Conservation (phyloP, 495 filamentous ascomycete genomes). For the Letharia lupina region DNA sequence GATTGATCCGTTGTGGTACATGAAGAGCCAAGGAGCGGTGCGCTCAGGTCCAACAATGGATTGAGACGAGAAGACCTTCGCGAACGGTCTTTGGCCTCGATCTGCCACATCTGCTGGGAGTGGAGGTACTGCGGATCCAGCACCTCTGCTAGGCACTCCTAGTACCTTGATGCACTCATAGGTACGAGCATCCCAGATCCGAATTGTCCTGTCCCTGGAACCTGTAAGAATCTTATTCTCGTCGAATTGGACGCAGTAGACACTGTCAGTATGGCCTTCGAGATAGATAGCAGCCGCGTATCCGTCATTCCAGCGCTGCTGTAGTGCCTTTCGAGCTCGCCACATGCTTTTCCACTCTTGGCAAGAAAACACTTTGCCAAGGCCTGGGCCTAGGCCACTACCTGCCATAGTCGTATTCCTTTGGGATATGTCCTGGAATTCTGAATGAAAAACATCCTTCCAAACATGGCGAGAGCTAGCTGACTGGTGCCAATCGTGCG, state of each 20-base stretch:
- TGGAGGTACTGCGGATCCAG: conserved; percentile 7
- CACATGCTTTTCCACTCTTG: conserved; percentile 86
- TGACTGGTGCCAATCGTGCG: conserved; percentile 51
- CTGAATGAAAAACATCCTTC: conserved; percentile 64
- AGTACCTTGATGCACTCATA: conserved; percentile 67
- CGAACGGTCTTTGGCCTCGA: conserved; percentile 17
- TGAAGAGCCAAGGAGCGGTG: not conserved
- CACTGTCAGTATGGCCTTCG: conserved; percentile 85
- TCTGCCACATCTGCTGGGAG: conserved; percentile 14
- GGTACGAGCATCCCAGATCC: conserved; percentile 88
- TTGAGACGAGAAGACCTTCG: conserved; percentile 14
- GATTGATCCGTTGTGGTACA: conserved; percentile 77
- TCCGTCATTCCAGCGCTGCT: conserved; percentile 69
- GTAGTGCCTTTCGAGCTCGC: conserved; percentile 61
- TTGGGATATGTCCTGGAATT: conserved; percentile 37
- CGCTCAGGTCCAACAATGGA: not conserved
- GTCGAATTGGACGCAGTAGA: conserved; percentile 97
- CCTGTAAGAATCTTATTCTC: conserved; percentile 95
- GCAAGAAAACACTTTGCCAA: conserved; percentile 42
- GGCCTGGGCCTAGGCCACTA: conserved; percentile 33
- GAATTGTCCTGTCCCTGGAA: conserved; percentile 87
- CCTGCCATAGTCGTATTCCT: not conserved
- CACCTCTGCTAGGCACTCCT: conserved; percentile 20
- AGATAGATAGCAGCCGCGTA: conserved; percentile 76
- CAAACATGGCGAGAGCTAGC: conserved; percentile 63